Conservation (phyloP, 169 alveolate genomes). For the Perkinsus chesapeaki region DNA sequence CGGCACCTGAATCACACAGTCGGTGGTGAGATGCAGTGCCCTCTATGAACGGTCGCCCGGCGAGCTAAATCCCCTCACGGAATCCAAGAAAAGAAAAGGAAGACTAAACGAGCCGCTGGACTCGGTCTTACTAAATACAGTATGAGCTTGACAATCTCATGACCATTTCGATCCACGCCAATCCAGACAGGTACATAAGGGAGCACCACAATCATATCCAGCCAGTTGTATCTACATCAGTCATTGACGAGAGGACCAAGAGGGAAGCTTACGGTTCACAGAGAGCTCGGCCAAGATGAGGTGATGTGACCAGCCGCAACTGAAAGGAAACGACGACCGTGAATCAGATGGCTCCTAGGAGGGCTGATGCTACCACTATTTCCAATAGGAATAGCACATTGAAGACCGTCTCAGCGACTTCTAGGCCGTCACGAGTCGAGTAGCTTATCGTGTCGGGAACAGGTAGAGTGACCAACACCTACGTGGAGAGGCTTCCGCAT, state of each 20-base stretch:
- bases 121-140: background rate
- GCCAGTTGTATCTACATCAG: background rate
- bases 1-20: background rate
- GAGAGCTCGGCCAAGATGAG: background rate
- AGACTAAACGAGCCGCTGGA: too few relatives aligned
- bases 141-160: background rate
- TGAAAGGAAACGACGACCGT: background rate
- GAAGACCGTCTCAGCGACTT: background rate
- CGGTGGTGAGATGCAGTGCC: too few relatives aligned
- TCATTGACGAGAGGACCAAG: background rate
- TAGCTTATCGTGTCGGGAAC: background rate
- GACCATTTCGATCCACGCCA: background rate
- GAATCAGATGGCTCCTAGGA: background rate
- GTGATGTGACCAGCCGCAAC: background rate
- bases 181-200: background rate
- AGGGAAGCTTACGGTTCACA: background rate
- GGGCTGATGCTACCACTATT: background rate
- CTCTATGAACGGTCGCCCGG: too few relatives aligned
- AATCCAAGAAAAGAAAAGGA: too few relatives aligned
- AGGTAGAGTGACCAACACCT: background rate
- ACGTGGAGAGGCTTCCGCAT: too few relatives aligned
- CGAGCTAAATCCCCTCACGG: too few relatives aligned
- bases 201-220: background rate
- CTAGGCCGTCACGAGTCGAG: background rate
- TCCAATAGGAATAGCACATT: background rate